Evolutionary conservation across 306 rosid species (phyloP), one percentile per base, ranked within the genome.

Genomic region (Inga leiocalycina): DNA sequence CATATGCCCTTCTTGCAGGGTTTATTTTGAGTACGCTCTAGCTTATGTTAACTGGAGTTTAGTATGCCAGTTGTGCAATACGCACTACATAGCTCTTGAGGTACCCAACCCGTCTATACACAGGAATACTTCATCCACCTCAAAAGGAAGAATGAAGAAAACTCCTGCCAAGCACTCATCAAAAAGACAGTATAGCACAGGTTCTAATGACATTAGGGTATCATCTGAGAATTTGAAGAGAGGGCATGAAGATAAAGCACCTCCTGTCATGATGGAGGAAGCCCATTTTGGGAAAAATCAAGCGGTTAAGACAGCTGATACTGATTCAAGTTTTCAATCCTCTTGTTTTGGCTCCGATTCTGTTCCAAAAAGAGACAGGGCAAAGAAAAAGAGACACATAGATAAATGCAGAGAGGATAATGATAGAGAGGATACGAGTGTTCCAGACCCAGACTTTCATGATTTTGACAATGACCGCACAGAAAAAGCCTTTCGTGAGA

Each of bases 361-460:
- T 64, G 59, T 56, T 44, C 79, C 78, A 75, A 85, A 89, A 87
- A 85, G 54, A 83, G 86, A 74, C 39, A 78, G 64, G 85, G 76
- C 83, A 39, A 81, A 78, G 88, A 91, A 85, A 72, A 91, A 49
- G 78, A 79, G 87, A 79, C 77, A 71, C 77, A 27, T 22, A 30
- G 74, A 79, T 73, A 87, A 83, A 52, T 66, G 20, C 52, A 84
- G 76, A 77, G 80, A 84, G 76, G 61, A 56, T 22, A 62, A 76
- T 57, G 79, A 71, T 56, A 52, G 81, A 56, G 77, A 70, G 43
- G 71, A 71, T 54, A 79, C 19, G 64, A 81, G 85, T 84, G 94
- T 96, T 52, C 99, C 91, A 1, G 97, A 93, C 85, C 81, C 99
- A 11, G 99, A 96, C 82, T 96, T 96, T 79, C 93, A 91, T 81